Base-by-base conservation (phyloP, 306 rosid genomes). In the Cyclanthera cordifolia region DNA sequence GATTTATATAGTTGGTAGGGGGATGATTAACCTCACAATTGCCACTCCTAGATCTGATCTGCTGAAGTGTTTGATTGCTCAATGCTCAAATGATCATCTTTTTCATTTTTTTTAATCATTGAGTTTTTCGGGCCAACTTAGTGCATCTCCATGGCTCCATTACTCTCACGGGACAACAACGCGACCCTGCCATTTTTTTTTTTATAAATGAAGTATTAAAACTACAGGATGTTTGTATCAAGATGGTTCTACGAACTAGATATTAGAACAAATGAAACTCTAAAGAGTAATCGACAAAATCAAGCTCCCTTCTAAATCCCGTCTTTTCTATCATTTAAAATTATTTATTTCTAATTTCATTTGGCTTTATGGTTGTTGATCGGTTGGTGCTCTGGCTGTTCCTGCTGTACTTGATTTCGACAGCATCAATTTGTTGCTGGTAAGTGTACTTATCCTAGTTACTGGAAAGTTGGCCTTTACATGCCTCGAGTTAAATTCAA, bases 391-490 rank as follows among this genome's bases (percentile, higher is more conserved):
- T 61, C 79, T 78, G 81, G 77, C 32, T 75, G 78, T 57, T 75
- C 34, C 74, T 79, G 68, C 27, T 83, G 79, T 80, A 53, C 85
- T 82, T 72, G 67, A 71, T 79, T 57, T 57, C 72, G 51, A 67
- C 96, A 89, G 98, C 90, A 93, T 85, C 98, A 93, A 83, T 93
- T 93, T 82, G 98, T 93, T 72, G 98, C 98, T 6, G 98, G 98
- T 93, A 80, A 86, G 98, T 67, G 59, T 76, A 46, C 76, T 53
- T 64, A 64, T 64, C 70, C 70, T 23, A 21, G 70, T 64, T 64
- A 5, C 34, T 43, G 49, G 24, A 60, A 37, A 4, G 32, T 41
- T 20, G 51, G 16, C 15, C 14, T 63, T 63, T 41, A 17, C 32
- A 37, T 41, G 20, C 19, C 46, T 61, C 16, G 21, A 61, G 70